Evolutionary conservation across 495 filamentous ascomycete species (phyloP), one percentile per base, ranked within the genome.

Genomic region (Aspergillus coremiiformis): DNA sequence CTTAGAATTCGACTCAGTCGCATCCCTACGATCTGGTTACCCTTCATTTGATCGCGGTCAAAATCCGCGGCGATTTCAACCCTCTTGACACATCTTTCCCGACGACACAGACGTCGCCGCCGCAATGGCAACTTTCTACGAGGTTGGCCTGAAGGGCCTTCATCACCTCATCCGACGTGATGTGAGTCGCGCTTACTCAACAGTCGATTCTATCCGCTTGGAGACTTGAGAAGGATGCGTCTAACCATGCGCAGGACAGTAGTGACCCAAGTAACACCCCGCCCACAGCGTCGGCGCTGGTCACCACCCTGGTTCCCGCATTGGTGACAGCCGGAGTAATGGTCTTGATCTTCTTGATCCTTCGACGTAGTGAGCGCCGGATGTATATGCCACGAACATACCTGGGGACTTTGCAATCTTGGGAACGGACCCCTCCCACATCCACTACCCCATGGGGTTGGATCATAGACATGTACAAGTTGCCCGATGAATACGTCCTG

Each of bases 381-480:
- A 85, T 80, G 68, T 98, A 98, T 74, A 84, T 87, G 44, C 93
- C 93, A 3, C 79, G 92, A 68, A 91, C 89, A 20, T 95, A 92
- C 66, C 69, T 98, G 30, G 86, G 89, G 24, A 84, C 76, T 51
- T 64, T 95, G 56, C 78, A 78, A 33, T 71, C 54, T 55, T 85
- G 82, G 58, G 80, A 90, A 62, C 84, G 85, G 46, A 77, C 87
- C 43, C 83, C 85, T 20, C 62, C 71, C 15, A 73, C 89, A 0
- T 82, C 89, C 32, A 82, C 72, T 51, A 89, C 88, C 50, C 59
- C 84, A 7, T 78, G 86, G 60, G 83, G 84, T 61, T 95, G 90
- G 89, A 64, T 96, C 57, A 70, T 68, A 4, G 67, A 80, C 24
- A 93, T 92, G 74, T 85, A 81, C 77, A 80, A 80, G 67, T 79